phyloP scores from a whole-genome alignment of 2,329 filamentous ascomycete genomes.

The Leptoxyphium fumago region DNA sequence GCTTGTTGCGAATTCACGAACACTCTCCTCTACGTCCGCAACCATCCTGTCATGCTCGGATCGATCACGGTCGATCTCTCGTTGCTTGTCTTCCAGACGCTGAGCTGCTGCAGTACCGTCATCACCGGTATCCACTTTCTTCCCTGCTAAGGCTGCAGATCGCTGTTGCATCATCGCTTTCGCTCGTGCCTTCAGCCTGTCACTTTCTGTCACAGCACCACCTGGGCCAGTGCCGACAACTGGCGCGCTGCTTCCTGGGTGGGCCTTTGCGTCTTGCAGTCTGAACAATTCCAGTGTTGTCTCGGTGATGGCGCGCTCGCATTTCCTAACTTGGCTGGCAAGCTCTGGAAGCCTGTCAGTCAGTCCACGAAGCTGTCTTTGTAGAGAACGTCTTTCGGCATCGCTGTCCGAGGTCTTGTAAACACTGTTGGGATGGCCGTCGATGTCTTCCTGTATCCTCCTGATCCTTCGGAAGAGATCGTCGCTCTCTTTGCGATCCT shows the following conservation, averaged over 20 bases:
- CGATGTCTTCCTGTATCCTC: constrained; percentile 86
- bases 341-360: constrained; percentile 84
- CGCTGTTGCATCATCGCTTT: constrained; percentile 99
- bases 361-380: constrained; percentile 75
- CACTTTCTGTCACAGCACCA: constrained; percentile 78
- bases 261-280: constrained; percentile 78
- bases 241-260: constrained; percentile 63
- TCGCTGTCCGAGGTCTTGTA: constrained; percentile 63
- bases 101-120: constrained; percentile 69
- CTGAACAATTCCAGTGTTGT: constrained; percentile 86
- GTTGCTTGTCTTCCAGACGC: constrained; percentile 76
- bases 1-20: constrained; percentile 70
- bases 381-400: constrained; percentile 71
- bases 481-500: constrained; percentile 82
- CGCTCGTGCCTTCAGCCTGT: constrained; percentile 84
- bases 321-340: constrained; percentile 78
- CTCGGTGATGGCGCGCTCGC: constrained; percentile 86
- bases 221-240: constrained; percentile 90
- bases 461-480: constrained; percentile 87
- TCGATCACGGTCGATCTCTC: constrained; percentile 65
- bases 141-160: constrained; percentile 79
- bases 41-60: constrained; percentile 97
- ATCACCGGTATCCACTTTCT: constrained; percentile 47
- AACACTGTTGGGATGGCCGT: constrained; percentile 67
- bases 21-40: constrained; percentile 88